Conservation (phyloP, 2,329 filamentous ascomycete species). For the Geosmithia flava region DNA sequence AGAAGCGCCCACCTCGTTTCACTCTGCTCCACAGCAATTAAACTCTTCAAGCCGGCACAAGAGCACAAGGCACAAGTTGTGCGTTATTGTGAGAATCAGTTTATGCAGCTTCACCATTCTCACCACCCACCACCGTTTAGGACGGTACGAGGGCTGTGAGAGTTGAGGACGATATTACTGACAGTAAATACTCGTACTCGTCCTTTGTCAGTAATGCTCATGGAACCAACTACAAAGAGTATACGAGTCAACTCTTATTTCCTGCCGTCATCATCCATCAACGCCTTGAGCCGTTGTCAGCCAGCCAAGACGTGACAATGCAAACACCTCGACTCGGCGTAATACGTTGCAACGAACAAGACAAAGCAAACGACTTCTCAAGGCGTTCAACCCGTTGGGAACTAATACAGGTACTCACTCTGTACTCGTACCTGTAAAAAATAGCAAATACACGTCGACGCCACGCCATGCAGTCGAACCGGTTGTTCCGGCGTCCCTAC, state of each 20-base stretch:
- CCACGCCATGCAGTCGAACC: neutral
- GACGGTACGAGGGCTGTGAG: no score
- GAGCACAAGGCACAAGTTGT: neutral
- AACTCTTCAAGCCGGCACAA: conserved; percentile 1
- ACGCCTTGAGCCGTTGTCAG: no score
- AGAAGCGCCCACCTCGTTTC: conserved; percentile 1
- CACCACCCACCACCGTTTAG: no score
- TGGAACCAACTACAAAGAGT: neutral
- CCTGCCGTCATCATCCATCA: no score
- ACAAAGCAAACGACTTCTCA: no score
- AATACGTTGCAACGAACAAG: no score
- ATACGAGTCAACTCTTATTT: no score
- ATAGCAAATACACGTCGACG: neutral
- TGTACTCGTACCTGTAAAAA: no score
- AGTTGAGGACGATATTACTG: neutral
- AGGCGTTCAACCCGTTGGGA: no score
- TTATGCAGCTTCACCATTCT: neutral
- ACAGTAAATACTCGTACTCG: neutral
- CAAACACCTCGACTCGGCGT: neutral
- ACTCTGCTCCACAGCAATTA: conserved; percentile 4
- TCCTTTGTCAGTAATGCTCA: neutral
- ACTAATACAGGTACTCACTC: no score
- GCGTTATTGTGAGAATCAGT: no score
- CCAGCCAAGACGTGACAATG: neutral
- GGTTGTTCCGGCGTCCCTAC: neutral